Evolutionary conservation across 306 rosid genomes (phyloP).

Genomic region (Comarum palustre): DNA sequence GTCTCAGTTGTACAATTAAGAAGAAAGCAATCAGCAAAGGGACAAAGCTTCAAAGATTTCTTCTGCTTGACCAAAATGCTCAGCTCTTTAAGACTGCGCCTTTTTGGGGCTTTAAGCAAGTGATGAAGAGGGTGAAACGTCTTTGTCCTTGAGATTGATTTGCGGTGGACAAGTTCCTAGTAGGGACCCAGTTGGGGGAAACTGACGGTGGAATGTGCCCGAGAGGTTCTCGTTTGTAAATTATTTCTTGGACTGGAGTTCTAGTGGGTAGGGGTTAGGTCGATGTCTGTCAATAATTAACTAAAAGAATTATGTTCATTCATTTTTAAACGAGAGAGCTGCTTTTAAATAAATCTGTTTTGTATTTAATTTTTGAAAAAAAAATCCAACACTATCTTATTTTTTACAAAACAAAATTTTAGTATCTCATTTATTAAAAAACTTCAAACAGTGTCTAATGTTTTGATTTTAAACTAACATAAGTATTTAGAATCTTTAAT

Average conservation of each 20-base stretch:
- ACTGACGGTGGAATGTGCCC: slow-evolving; percentile 9
- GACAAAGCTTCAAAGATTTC: background rate
- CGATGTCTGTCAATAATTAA: background rate
- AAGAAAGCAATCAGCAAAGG: background rate
- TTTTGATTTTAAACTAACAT: no score
- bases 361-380: no score
- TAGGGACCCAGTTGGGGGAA: background rate
- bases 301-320: no score
- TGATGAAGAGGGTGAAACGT: background rate
- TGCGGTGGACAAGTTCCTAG: slow-evolving; percentile 16
- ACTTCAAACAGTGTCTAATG: no score
- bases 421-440: no score
- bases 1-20: background rate
- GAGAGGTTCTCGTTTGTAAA: no score
- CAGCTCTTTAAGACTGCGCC: background rate
- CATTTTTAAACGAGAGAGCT: no score
- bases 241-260: no score
- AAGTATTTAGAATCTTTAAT: no score
- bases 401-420: no score
- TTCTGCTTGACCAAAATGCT: background rate
- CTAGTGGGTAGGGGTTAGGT: background rate
- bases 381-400: no score
- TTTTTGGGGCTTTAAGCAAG: background rate
- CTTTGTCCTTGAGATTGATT: slow-evolving; percentile 17
- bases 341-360: no score